These are phyloP conservation scores for Daldinia grandis DNA, from an alignment of 495 filamentous ascomycete genomes.

Conservation along the genomic window DNA sequence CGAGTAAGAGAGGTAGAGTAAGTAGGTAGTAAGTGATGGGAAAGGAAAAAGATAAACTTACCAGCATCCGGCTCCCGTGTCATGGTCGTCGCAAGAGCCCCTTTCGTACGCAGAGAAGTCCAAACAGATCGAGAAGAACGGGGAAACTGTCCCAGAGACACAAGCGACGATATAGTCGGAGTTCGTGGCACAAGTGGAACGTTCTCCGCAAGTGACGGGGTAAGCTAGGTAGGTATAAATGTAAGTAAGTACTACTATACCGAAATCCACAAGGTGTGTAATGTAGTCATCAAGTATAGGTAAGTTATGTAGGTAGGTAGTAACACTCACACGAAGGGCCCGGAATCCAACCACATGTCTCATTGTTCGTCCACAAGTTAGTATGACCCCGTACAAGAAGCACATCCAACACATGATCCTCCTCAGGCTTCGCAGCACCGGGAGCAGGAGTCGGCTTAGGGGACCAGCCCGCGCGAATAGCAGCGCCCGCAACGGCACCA, in stretches of 20 bases:
- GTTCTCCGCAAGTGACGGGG: not conserved
- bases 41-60: slow-evolving; percentile 29
- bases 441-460: slow-evolving; percentile 43
- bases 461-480: slow-evolving; percentile 29
- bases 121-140: slow-evolving; percentile 50
- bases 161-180: slow-evolving; percentile 47
- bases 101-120: slow-evolving; percentile 43
- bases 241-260: not conserved
- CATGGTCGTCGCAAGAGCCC: slow-evolving; percentile 36
- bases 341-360: slow-evolving; percentile 51
- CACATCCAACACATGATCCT: slow-evolving; percentile 28
- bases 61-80: slow-evolving; percentile 51
- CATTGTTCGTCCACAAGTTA: slow-evolving; percentile 41
- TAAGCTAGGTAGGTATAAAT: not conserved
- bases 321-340: slow-evolving; percentile 45
- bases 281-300: not conserved
- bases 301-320: too few species aligned
- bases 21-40: not conserved
- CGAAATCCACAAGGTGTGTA: not conserved
- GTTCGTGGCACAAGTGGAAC: slow-evolving; percentile 45
- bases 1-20: not conserved
- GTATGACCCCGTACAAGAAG: slow-evolving; percentile 14
- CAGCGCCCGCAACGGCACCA: not conserved
- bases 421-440: not conserved
- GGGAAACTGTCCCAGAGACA: slow-evolving; percentile 20